These are phyloP conservation scores for Eutypa lata DNA, from an alignment of 2,329 filamentous ascomycete genomes.

Conservation along the genomic window DNA sequence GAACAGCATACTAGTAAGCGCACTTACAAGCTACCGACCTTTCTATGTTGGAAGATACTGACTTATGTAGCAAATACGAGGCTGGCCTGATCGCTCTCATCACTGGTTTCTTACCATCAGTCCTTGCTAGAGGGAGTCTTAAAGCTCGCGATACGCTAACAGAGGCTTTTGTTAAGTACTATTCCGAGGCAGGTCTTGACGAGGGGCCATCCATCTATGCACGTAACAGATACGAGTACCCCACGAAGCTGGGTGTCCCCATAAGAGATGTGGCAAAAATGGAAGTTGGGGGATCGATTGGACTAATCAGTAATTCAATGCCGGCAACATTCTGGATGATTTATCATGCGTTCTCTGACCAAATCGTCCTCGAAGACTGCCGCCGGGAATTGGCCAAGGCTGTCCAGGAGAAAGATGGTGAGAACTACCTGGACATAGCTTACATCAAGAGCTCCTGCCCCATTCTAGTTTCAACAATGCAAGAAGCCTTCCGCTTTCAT, in stretches of 20 bases:
- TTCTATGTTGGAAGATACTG: background rate
- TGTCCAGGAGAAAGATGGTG: conserved; percentile 2
- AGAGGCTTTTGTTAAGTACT: conserved; percentile 7
- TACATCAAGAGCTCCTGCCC: conserved; percentile 9
- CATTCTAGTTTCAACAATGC: conserved; percentile 13
- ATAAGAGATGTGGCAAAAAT: conserved; percentile 7
- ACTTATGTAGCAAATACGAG: conserved; percentile 5
- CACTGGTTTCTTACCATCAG: conserved; percentile 3
- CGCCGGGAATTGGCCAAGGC: conserved; percentile 5
- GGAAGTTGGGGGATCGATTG: conserved; percentile 5
- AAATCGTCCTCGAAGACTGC: conserved; percentile 9
- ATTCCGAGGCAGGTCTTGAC: no score
- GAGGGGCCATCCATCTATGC: no score
- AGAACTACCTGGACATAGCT: conserved; percentile 1
- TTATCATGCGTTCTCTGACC: conserved; percentile 10
- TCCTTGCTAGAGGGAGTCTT: conserved; percentile 5
- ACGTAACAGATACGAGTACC: no score
- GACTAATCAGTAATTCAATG: conserved; percentile 8
- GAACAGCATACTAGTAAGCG: conserved; percentile 33
- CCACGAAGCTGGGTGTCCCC: no score
- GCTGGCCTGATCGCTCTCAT: conserved; percentile 6
- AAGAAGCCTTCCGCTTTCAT: conserved; percentile 11
- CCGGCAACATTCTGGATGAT: conserved; percentile 13
- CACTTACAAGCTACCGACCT: background rate
- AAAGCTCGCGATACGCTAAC: conserved; percentile 5